Base-by-base conservation (phyloP, 2,329 filamentous ascomycete genomes). In the Microthyrium microscopicum region DNA sequence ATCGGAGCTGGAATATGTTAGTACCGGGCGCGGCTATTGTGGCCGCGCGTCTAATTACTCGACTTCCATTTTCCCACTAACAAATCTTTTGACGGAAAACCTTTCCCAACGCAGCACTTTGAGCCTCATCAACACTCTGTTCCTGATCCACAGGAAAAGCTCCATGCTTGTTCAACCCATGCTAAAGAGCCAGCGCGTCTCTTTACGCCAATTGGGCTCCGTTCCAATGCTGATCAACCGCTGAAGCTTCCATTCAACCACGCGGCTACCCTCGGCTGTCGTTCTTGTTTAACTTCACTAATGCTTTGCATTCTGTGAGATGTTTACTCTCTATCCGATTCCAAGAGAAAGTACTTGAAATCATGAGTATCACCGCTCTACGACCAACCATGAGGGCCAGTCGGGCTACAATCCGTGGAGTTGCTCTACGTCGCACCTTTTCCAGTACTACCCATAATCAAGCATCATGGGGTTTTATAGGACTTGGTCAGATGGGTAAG, bases 401-500 rank as follows among this genome's bases (percentile, higher is more conserved):
- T 29, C 9, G 9, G 27, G 9, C 27, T 17, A 16, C 16, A 9
- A 16, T 15, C 22, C 22, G 22, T 9, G 15, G 15, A 9, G 9
- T 9, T 9, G 25, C 8, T 24, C 33, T 16, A 8, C 31, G 8
- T 7, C 8, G 18, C 7, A 11, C 22, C 11, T 39, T 39, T 17
- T 39, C 37, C 2, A 32, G 20, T 18, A 37, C 36, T 17, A 17
- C 27, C 12, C 13, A 20, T 16, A 28, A 24, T 12, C 28, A 39
- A 42, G 56, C 60, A 40, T 62, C 62, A 44, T 73, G 63, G 61
- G 68, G 68, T 0, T 73, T 73, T 44, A 64, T 73, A 38, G 68
- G 68, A 11, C 51, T 73, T 28, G 68, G 68, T 11, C 64, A 68
- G 49, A 73, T 73, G 68, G 68, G 67, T 70, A 56, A 27, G 58